phyloP scores from a whole-genome alignment of 1,139 yeast genomes.

The Candida glucosophila region DNA sequence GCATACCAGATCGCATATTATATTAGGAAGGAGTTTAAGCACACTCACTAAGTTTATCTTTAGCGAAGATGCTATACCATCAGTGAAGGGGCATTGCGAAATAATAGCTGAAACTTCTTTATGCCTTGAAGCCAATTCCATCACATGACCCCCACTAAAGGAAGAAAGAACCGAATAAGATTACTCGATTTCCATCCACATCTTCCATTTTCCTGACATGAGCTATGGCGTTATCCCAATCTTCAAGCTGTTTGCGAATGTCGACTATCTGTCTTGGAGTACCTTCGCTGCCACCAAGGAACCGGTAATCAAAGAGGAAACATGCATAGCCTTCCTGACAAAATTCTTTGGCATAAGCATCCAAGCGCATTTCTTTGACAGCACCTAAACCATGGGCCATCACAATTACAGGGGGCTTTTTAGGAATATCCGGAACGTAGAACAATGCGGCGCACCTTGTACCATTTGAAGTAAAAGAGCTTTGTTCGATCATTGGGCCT shows the following conservation, averaged over 20 bases:
- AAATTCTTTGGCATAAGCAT: conserved; percentile 1
- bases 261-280: conserved; percentile 1
- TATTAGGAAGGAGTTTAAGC: background rate
- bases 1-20: background rate
- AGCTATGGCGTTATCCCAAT: conserved; percentile 1
- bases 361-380: conserved; percentile 1
- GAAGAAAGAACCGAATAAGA: conserved; percentile 1
- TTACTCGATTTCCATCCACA: background rate
- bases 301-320: conserved; percentile 1
- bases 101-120: background rate
- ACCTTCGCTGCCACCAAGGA: conserved; percentile 1
- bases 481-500: too few relatives aligned
- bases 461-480: background rate
- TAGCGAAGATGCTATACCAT: conserved; percentile 1
- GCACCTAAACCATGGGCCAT: conserved; percentile 1
- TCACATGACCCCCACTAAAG: conserved; percentile 1
- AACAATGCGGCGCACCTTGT: background rate
- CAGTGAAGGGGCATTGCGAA: conserved; percentile 1
- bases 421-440: background rate
- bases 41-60: background rate
- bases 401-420: conserved; percentile 1
- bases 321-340: conserved; percentile 1
- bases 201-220: background rate
- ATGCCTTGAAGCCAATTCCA: background rate
- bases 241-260: conserved; percentile 1